Percentiles rank a stretch among this genome's conserved stretches.
phyloP scores from a whole-genome alignment of 495 filamentous ascomycete genomes.

The Penicillium pancosmium region DNA sequence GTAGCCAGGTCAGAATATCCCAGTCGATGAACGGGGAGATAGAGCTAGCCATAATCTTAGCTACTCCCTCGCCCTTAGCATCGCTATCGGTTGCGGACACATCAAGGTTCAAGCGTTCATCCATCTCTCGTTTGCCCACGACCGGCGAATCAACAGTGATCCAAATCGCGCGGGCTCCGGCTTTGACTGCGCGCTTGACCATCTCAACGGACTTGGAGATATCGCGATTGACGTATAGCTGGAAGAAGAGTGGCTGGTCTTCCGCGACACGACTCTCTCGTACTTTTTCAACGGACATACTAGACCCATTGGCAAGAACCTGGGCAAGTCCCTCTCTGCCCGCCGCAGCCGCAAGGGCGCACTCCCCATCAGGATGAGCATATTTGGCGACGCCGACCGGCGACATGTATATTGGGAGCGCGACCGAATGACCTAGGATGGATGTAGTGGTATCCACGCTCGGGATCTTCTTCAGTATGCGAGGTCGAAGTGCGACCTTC shows the following conservation, averaged over 20 bases:
- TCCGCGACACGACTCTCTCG: slow-evolving; percentile 54
- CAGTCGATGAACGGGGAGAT: slow-evolving; percentile 80
- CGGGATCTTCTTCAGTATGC: slow-evolving; percentile 71
- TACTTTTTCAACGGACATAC: slow-evolving; percentile 69
- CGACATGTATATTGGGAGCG: slow-evolving; percentile 76
- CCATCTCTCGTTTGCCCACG: slow-evolving; percentile 62
- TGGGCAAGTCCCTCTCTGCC: slow-evolving; percentile 58
- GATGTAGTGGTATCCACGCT: slow-evolving; percentile 70
- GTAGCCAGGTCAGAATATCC: slow-evolving; percentile 82
- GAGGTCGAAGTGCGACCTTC: slow-evolving; percentile 78
- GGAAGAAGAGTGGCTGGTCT: slow-evolving; percentile 77
- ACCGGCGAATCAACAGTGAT: slow-evolving; percentile 70
- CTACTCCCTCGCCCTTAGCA: slow-evolving; percentile 64
- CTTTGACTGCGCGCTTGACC: slow-evolving; percentile 73
- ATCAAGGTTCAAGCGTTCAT: slow-evolving; percentile 63
- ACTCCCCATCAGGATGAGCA: slow-evolving; percentile 79
- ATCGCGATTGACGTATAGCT: slow-evolving; percentile 89
- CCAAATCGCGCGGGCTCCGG: slow-evolving; percentile 75
- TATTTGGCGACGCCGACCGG: slow-evolving; percentile 80
- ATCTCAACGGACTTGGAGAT: slow-evolving; percentile 74
- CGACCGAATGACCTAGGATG: slow-evolving; percentile 72
- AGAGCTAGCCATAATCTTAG: slow-evolving; percentile 73
- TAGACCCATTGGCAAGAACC: slow-evolving; percentile 40
- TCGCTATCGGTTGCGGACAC: slow-evolving; percentile 13
- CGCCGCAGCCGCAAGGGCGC: slow-evolving; percentile 70